A percentile compares a stretch with the other conserved stretches of the same genome.
These are phyloP conservation scores for Xylaria sp. DNA, from an alignment of 2,329 filamentous ascomycete species.

Conservation along the genomic window DNA sequence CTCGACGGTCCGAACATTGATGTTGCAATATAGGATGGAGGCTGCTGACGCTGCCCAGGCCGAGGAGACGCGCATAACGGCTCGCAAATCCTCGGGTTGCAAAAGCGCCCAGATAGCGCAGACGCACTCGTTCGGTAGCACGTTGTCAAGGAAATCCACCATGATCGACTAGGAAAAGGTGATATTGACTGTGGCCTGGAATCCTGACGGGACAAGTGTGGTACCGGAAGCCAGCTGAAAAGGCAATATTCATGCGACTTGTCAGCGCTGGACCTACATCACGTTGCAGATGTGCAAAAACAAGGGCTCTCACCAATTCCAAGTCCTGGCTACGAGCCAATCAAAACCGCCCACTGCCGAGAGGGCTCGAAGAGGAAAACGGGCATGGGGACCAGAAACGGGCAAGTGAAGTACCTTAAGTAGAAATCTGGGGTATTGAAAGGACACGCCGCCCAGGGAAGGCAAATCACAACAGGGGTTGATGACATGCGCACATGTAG, in stretches of 20 bases:
- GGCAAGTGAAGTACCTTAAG: too few relatives aligned
- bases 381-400: too few relatives aligned
- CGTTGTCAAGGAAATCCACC: neutral
- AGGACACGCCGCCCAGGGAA: too few relatives aligned
- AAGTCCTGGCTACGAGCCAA: too few relatives aligned
- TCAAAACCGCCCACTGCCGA: too few relatives aligned
- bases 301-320: too few relatives aligned
- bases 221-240: neutral
- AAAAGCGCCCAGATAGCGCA: neutral
- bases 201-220: neutral
- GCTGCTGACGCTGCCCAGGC: neutral
- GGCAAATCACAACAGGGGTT: too few relatives aligned
- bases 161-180: neutral
- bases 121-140: neutral
- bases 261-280: neutral
- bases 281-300: too few relatives aligned
- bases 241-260: neutral
- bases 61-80: neutral
- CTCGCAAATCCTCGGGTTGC: neutral
- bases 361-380: too few relatives aligned
- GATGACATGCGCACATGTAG: neutral
- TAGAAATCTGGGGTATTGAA: too few relatives aligned
- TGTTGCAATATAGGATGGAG: neutral
- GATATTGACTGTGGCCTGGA: too few relatives aligned
- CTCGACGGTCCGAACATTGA: neutral